Percentiles rank a stretch among this genome's conserved stretches.
Conservation (phyloP, 2,329 filamentous ascomycete species). For the Pseudocercospora fijiensis region DNA sequence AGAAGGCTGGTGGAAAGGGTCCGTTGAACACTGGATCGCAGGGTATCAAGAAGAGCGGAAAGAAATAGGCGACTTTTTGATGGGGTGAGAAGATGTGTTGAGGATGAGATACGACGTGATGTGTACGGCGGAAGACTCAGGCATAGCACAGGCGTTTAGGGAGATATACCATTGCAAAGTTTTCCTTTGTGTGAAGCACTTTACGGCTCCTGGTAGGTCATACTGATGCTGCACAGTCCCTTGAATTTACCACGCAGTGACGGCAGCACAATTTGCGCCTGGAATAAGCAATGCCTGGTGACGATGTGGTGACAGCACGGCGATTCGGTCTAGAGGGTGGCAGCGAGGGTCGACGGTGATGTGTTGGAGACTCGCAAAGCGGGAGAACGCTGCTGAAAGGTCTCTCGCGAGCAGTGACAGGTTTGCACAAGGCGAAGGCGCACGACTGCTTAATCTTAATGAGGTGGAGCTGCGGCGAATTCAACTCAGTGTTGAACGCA, state of each 20-base stretch:
- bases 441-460: no score
- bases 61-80: constrained; percentile 67
- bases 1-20: constrained; percentile 82
- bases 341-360: no score
- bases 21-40: constrained; percentile 79
- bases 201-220: neutral
- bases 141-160: constrained; percentile 18
- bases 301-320: neutral
- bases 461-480: no score
- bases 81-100: neutral
- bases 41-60: constrained; percentile 97
- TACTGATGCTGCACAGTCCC: neutral
- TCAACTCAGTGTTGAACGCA: no score
- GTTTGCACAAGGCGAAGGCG: no score
- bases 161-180: constrained; percentile 20
- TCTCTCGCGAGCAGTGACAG: no score
- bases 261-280: neutral
- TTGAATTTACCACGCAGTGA: neutral
- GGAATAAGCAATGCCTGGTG: neutral
- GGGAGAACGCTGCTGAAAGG: no score
- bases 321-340: no score
- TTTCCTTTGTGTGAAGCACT: neutral
- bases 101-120: neutral
- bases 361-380: no score
- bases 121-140: constrained; percentile 11